Conservation (phyloP, 495 filamentous ascomycete genomes). For the Darksidea phi region DNA sequence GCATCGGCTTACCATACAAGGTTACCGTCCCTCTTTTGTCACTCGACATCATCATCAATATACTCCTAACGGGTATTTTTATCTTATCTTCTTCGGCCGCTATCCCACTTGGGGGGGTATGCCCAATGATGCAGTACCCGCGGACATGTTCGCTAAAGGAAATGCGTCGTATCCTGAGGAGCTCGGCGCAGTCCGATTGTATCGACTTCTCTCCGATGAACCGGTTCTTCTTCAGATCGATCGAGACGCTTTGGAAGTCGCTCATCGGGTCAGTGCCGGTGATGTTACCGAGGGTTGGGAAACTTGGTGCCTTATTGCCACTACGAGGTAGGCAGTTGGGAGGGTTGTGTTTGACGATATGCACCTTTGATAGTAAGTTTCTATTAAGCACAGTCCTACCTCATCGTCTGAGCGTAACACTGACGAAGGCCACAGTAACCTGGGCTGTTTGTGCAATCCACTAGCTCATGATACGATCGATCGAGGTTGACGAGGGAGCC, state of each 20-base stretch:
- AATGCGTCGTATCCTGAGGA: slow-evolving; percentile 20
- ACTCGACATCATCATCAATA: slow-evolving; percentile 42
- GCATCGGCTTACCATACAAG: slow-evolving; percentile 42
- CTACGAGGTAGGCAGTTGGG: slow-evolving; percentile 39
- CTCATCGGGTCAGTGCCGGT: slow-evolving; percentile 36
- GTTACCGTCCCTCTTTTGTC: slow-evolving; percentile 41
- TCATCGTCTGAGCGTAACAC: neutral
- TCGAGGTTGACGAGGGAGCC: slow-evolving; percentile 28
- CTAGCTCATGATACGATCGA: slow-evolving; percentile 38
- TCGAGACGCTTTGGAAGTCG: slow-evolving; percentile 36
- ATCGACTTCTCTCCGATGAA: slow-evolving; percentile 13
- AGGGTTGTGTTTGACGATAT: slow-evolving; percentile 45
- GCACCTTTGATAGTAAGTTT: slow-evolving; percentile 43
- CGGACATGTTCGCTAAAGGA: slow-evolving; percentile 1
- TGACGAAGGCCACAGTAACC: slow-evolving; percentile 35
- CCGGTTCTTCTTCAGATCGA: slow-evolving; percentile 10
- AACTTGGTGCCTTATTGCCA: slow-evolving; percentile 36
- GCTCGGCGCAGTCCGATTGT: neutral
- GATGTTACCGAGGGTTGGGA: slow-evolving; percentile 42
- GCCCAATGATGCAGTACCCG: neutral
- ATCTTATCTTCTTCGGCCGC: slow-evolving; percentile 35
- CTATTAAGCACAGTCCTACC: neutral
- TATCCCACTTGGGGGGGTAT: slow-evolving; percentile 22
- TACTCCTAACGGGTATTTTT: slow-evolving; percentile 40
- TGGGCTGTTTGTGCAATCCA: slow-evolving; percentile 40